phyloP scores from a whole-genome alignment of 208 protist genomes.

The Acanthamoeba royreba region DNA sequence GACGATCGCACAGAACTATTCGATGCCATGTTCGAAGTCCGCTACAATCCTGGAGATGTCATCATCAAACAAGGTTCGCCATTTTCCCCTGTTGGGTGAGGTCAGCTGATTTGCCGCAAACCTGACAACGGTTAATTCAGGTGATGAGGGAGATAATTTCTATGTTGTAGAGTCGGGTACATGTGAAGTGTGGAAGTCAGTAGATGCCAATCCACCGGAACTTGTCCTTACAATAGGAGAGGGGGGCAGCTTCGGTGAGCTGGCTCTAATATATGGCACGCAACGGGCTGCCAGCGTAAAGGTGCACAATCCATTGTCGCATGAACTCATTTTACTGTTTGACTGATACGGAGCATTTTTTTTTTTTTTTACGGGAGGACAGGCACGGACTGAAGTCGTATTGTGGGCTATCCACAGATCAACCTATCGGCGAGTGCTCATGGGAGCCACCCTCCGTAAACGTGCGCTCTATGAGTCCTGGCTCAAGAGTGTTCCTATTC shows the following conservation, averaged over 20 bases:
- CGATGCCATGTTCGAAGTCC: background rate
- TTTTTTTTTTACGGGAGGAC: background rate
- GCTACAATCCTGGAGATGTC: background rate
- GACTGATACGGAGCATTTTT: no score
- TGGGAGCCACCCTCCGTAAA: slow-evolving; percentile 65
- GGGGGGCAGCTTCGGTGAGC: slow-evolving; percentile 80
- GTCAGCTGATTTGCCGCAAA: background rate
- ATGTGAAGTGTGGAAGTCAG: slow-evolving; percentile 55
- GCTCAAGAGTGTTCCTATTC: slow-evolving; percentile 70
- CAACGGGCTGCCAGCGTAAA: slow-evolving; percentile 52
- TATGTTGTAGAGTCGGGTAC: slow-evolving; percentile 70
- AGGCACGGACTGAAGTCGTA: background rate
- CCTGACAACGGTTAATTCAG: background rate
- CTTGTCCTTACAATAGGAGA: background rate
- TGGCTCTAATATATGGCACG: slow-evolving; percentile 80
- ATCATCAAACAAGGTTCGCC: slow-evolving; percentile 14
- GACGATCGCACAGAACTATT: background rate
- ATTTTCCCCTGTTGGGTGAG: background rate
- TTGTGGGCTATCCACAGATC: slow-evolving; percentile 78
- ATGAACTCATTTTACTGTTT: background rate
- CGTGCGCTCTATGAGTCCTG: slow-evolving; percentile 71
- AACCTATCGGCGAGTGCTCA: slow-evolving; percentile 72
- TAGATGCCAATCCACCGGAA: background rate
- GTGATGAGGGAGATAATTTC: slow-evolving; percentile 77
- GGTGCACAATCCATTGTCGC: background rate